phyloP scores from a whole-genome alignment of 305 asterid species.

The Fraxinus platypoda region DNA sequence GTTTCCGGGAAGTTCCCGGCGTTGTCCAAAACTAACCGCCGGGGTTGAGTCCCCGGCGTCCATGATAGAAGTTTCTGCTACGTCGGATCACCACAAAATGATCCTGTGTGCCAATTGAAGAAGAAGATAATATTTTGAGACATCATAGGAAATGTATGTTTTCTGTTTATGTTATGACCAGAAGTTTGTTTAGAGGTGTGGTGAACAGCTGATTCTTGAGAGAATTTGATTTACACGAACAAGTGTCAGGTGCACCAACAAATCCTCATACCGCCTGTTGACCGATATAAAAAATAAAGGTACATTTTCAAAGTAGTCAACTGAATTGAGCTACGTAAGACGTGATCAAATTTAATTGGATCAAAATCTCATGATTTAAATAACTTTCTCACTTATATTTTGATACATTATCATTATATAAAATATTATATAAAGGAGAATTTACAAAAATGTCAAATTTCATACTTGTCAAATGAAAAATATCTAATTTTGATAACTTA shows the following conservation, averaged over 20 bases:
- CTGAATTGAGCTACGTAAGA: too few species aligned
- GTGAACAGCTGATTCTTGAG: not conserved
- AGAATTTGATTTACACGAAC: slow-evolving; percentile 21
- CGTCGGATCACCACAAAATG: slow-evolving; percentile 8
- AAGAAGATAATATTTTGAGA: not conserved
- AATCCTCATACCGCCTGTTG: slow-evolving; percentile 26
- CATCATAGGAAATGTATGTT: not conserved
- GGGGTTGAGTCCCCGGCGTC: not conserved
- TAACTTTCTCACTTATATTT: too few species aligned
- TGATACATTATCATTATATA: too few species aligned
- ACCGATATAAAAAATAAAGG: not conserved
- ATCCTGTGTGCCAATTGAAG: not conserved
- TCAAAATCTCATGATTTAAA: too few species aligned
- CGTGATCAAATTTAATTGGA: too few species aligned
- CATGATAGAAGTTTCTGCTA: not conserved
- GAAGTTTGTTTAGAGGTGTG: not conserved
- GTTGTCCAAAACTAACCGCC: not conserved
- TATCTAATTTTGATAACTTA: too few species aligned
- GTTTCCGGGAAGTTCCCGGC: slow-evolving; percentile 41
- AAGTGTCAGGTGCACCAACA: slow-evolving; percentile 23
- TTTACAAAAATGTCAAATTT: too few species aligned
- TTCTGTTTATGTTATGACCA: not conserved
- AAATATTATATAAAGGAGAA: too few species aligned
- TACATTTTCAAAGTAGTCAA: too few species aligned
- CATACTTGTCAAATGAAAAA: too few species aligned